Base-by-base conservation (phyloP, 768 basidiomycete genomes). In the Russula sp. region DNA sequence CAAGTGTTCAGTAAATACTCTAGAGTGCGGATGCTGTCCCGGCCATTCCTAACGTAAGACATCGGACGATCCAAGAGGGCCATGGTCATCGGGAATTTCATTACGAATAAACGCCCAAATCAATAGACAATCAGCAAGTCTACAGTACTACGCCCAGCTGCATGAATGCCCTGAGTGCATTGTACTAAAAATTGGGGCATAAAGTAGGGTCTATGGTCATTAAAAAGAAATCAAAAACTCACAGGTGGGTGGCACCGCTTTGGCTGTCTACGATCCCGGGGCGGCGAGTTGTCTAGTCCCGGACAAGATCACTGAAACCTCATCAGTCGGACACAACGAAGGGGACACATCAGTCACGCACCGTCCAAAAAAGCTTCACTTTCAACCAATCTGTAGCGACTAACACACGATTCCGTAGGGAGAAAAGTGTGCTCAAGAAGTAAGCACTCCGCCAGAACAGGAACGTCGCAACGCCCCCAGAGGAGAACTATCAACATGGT, bases 401-500 rank as follows among this genome's bases (percentile, higher is more conserved):
- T 50, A 98, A 79, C 6, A 87, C 89, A 57, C 96, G 85, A 75
- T 98, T 98, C 51, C 96, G 86, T 56, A 96, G 78, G 1, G 94
- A 97, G 82, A 98, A 98, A 45, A 98, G 85, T 2, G 87, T 93
- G 75, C 94, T 98, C 52, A 98, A 76, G 73, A 98, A 76, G 73
- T 98, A 99, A 10, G 94, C 97, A 66, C 94, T 91, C 69, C 89
- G 77, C 89, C 92, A 93, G 82, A 93, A 92, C 63, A 91, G 79
- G 78, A 77, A 94, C 14, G 92, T 94, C n/a, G 89, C 85, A 18
- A 91, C 82, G 69, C 96, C 96, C 34, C 90, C 94, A 27, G 83
- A 88, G n/a, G 95, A 86, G 69, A 98, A 78, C 88, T 92, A 64
- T 5, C 55, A 0, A 50, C 4, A 22, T 40, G 16, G 32, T 48